A percentile compares a stretch with the other conserved stretches of the same genome.
Conservation (phyloP, 768 basidiomycete genomes). For the Tephrocybe rancida region DNA sequence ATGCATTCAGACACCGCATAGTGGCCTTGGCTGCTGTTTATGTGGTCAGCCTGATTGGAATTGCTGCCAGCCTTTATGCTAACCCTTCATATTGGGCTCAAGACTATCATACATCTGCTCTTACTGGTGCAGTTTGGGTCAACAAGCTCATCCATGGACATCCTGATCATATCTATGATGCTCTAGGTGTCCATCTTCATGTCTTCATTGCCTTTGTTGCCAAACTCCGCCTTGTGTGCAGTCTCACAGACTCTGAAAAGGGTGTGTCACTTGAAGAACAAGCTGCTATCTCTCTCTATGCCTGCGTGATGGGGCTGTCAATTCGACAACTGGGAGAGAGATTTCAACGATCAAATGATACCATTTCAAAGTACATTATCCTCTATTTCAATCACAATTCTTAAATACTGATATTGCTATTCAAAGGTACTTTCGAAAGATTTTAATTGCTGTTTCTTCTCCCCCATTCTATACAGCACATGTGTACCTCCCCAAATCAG, state of each 20-base stretch:
- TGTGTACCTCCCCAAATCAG: slow-evolving; percentile 10
- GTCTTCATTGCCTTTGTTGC: slow-evolving; percentile 17
- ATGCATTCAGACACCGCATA: too few species aligned
- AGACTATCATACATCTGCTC: slow-evolving; percentile 2
- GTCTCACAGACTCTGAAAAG: slow-evolving; percentile 22
- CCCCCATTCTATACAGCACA: slow-evolving; percentile 17
- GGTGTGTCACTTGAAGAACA: slow-evolving; percentile 19
- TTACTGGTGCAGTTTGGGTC: slow-evolving; percentile 18
- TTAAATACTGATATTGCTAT: too few species aligned
- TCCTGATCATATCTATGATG: slow-evolving; percentile 13
- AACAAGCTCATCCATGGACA: slow-evolving; percentile 21
- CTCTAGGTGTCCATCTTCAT: slow-evolving; percentile 20
- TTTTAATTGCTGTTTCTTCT: slow-evolving; percentile 5
- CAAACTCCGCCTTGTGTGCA: slow-evolving; percentile 14
- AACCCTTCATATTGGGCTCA: not conserved
- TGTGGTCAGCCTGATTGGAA: too few species aligned
- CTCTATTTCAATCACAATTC: too few species aligned
- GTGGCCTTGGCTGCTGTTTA: too few species aligned
- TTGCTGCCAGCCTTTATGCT: too few species aligned
- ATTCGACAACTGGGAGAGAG: slow-evolving; percentile 24
- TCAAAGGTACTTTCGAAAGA: too few species aligned
- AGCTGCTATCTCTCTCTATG: slow-evolving; percentile 28
- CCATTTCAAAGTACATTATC: slow-evolving; percentile 30
- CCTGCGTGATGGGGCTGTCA: slow-evolving; percentile 19
- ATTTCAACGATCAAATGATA: slow-evolving; percentile 31